Percentiles rank a stretch among this genome's conserved stretches.
These are phyloP conservation scores for Xylariaceae sp. DNA, from an alignment of 2,329 filamentous ascomycete species.

Conservation along the genomic window DNA sequence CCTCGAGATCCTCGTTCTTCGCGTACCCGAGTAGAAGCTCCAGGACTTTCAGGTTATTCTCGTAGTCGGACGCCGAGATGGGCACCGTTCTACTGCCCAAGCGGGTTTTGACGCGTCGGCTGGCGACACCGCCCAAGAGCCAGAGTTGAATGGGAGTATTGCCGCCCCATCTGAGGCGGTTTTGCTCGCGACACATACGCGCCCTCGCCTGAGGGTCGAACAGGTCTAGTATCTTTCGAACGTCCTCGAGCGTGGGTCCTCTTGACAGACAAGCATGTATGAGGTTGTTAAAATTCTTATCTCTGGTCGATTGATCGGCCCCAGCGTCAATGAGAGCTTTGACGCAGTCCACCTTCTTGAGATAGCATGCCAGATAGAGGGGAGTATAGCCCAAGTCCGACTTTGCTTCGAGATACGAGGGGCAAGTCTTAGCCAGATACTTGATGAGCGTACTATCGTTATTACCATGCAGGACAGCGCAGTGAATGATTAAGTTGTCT, in stretches of 20 bases:
- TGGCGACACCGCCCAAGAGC: slow-evolving; percentile 35
- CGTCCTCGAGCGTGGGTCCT: slow-evolving; percentile 32
- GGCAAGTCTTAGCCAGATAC: slow-evolving; percentile 59
- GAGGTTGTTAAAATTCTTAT: slow-evolving; percentile 59
- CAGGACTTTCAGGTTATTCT: slow-evolving; percentile 39
- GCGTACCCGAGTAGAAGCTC: slow-evolving; percentile 50
- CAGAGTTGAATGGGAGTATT: slow-evolving; percentile 60
- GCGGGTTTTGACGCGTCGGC: slow-evolving; percentile 1
- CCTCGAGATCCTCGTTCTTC: slow-evolving; percentile 49
- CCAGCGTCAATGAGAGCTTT: slow-evolving; percentile 61
- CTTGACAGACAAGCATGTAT: slow-evolving; percentile 52
- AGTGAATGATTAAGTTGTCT: slow-evolving; percentile 63
- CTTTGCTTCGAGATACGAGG: slow-evolving; percentile 58
- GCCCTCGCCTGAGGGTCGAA: slow-evolving; percentile 53
- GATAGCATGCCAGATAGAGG: slow-evolving; percentile 59
- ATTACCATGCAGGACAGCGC: slow-evolving; percentile 46
- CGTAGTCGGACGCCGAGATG: slow-evolving; percentile 20
- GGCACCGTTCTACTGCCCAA: neutral
- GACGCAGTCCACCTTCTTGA: slow-evolving; percentile 49
- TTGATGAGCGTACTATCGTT: slow-evolving; percentile 52
- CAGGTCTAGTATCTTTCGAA: slow-evolving; percentile 49
- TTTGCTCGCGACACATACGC: slow-evolving; percentile 55
- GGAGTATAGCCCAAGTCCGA: slow-evolving; percentile 58
- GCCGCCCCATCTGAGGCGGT: slow-evolving; percentile 45
- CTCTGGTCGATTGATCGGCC: slow-evolving; percentile 62